These are phyloP conservation scores for Phymatotrichopsis omnivora DNA, from an alignment of 2,329 filamentous ascomycete species.

Conservation along the genomic window DNA sequence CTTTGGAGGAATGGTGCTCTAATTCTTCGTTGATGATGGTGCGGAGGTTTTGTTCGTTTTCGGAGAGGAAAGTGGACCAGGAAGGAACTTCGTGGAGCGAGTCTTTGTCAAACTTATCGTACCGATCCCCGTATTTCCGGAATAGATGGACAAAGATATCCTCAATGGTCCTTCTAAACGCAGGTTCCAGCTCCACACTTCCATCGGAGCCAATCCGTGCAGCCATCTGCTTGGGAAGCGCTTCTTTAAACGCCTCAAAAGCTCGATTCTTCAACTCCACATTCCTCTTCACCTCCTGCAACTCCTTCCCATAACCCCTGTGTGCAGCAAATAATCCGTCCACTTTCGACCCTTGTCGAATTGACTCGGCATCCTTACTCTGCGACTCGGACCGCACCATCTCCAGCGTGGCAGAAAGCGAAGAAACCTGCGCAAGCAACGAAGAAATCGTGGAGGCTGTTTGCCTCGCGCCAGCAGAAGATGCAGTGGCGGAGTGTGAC, in stretches of 20 bases:
- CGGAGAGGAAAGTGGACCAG: constrained; percentile 22
- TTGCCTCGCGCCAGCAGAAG: background rate
- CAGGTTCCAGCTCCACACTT: background rate
- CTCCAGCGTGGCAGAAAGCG: too few species aligned
- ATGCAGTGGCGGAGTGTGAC: background rate
- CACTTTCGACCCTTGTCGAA: too few species aligned
- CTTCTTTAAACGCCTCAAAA: background rate
- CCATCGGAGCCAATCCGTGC: background rate
- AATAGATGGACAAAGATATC: background rate
- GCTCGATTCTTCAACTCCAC: too few species aligned
- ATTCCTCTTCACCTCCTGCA: too few species aligned
- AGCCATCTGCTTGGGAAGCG: constrained; percentile 11
- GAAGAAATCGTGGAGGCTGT: too few species aligned
- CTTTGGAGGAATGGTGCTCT: constrained; percentile 7
- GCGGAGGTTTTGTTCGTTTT: constrained; percentile 18
- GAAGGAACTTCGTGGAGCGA: background rate
- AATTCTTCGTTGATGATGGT: constrained; percentile 19
- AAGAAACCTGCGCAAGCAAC: too few species aligned
- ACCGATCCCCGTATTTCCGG: background rate
- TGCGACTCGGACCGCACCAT: too few species aligned
- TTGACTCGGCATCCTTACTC: too few species aligned
- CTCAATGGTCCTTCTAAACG: background rate
- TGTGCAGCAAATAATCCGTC: too few species aligned
- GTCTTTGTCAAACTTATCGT: too few species aligned
- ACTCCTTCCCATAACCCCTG: too few species aligned